Base-by-base conservation (phyloP, 805 yeast genomes). In the Ascoidea rubescens region DNA sequence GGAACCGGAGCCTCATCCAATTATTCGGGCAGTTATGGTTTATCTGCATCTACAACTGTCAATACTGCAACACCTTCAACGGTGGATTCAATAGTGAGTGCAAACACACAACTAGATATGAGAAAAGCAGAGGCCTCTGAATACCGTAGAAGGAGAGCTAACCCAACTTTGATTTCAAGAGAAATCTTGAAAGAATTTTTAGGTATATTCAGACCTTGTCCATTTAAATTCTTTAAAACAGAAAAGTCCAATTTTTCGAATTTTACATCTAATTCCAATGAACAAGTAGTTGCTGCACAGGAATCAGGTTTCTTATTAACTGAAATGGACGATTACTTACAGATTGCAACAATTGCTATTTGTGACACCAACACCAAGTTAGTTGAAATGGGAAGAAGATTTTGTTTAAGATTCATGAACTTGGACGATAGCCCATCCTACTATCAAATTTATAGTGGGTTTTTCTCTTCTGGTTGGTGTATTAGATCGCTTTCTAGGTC, bases 171-270 rank as follows among this genome's bases (percentile, higher is more conserved):
- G 33, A 48, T 55, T n/a, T 49, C 57, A 3, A 49, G 57, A 50
- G 57, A 55, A 50, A 51, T 54, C 47, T 49, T 53, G 6, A 55
- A 53, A 49, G 37, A 53, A 14, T n/a, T 53, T 5, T 55, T 55
- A 32, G 53, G 49, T 28, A 55, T 55, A 37, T 55, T 53, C 30
- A 50, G 48, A 37, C 48, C 10, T 31, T 51, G 49, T 30, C 49
- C 52, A 3, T 17, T 37, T 30, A 48, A 51, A 21, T 53, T 55
- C 48, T 55, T 55, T 51, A 51, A 50, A 45, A 49, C 51, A 7
- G 54, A 14, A 14, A n/a, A 16, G 7, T 14, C 12, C 8, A 14
- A 14, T 6, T 45, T 14, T n/a, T 45, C 21, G 16, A 45, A 17
- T n/a, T 14, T 16, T 45, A 45, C 57, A 21, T 44, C 53, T 4